Conservation (phyloP, 2,329 filamentous ascomycete genomes). For the Arthrobotrys pseudoclavata region DNA sequence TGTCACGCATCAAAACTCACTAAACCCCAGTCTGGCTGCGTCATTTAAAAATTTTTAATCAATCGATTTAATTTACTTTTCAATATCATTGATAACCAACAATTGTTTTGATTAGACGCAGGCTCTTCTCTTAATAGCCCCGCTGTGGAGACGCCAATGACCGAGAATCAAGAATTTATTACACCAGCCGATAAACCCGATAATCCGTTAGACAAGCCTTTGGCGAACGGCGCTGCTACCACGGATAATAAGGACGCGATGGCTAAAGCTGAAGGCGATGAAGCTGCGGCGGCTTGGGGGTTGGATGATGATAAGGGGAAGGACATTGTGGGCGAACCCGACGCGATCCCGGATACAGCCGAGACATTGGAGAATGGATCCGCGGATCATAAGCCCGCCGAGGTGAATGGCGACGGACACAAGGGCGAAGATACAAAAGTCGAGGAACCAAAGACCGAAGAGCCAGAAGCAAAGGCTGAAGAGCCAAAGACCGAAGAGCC, state of each 20-base stretch:
- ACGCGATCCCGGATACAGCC: slow-evolving; percentile 40
- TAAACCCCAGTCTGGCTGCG: slow-evolving; percentile 39
- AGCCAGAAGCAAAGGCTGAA: slow-evolving; percentile 6
- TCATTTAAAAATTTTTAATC: slow-evolving; percentile 40
- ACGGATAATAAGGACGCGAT: slow-evolving; percentile 40
- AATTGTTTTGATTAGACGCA: slow-evolving; percentile 39
- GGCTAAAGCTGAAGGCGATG: slow-evolving; percentile 57
- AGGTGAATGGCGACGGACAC: slow-evolving; percentile 7
- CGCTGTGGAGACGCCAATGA: slow-evolving; percentile 43
- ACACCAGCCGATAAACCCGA: slow-evolving; percentile 58
- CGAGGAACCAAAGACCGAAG: slow-evolving; percentile 13
- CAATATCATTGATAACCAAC: slow-evolving; percentile 17
- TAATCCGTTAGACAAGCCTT: slow-evolving; percentile 48
- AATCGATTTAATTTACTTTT: neutral
- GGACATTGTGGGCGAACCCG: slow-evolving; percentile 42
- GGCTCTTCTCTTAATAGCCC: slow-evolving; percentile 47
- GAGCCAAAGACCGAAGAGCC: slow-evolving; percentile 15
- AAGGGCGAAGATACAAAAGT: slow-evolving; percentile 11
- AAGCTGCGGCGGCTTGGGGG: slow-evolving; percentile 45
- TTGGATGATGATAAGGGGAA: slow-evolving; percentile 51
- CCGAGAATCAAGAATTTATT: slow-evolving; percentile 45
- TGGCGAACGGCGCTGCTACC: slow-evolving; percentile 49
- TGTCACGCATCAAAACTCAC: slow-evolving; percentile 49
- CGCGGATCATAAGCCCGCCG: slow-evolving; percentile 14
- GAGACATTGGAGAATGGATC: slow-evolving; percentile 47